Conservation (phyloP, 345 rosid species). For the Cardamine occulta region DNA sequence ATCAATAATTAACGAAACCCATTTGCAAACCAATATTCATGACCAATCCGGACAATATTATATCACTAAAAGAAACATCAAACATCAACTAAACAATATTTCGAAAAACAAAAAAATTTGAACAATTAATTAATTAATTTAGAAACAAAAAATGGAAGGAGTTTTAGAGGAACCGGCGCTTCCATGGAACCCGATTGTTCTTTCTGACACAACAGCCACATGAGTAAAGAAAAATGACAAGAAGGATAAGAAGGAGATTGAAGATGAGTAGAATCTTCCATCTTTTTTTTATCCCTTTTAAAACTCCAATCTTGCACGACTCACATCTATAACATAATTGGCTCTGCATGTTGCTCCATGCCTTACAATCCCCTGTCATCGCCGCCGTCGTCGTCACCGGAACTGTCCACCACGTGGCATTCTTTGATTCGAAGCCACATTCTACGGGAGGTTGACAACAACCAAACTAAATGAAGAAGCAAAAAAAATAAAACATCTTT, state of each 20-base stretch:
- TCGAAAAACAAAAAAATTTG: too few species aligned
- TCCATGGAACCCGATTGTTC: constrained; percentile 46
- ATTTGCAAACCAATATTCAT: constrained; percentile 21
- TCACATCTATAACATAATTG: constrained; percentile 58
- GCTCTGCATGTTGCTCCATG: constrained; percentile 56
- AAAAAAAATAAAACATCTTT: not conserved
- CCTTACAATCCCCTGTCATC: constrained; percentile 46
- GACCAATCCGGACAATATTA: too few species aligned
- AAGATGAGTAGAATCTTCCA: constrained; percentile 50
- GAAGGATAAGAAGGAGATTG: constrained; percentile 36
- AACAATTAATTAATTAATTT: not conserved
- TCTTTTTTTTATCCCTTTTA: constrained; percentile 42
- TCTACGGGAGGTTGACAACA: constrained; percentile 68
- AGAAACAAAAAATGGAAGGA: not conserved
- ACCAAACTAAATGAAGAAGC: constrained; percentile 46
- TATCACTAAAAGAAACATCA: constrained; percentile 18
- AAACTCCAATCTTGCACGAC: constrained; percentile 61
- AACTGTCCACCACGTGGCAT: constrained; percentile 50
- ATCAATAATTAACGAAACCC: not conserved
- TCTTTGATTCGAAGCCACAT: constrained; percentile 56
- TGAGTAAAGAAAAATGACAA: constrained; percentile 42
- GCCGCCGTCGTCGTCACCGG: constrained; percentile 2
- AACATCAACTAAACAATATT: constrained; percentile 2
- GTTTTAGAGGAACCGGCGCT: constrained; percentile 38
- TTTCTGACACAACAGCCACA: constrained; percentile 48